Percentiles rank a stretch among this genome's conserved stretches.
phyloP scores from a whole-genome alignment of 2,329 filamentous ascomycete genomes.

The Parafenestella ontariensis region DNA sequence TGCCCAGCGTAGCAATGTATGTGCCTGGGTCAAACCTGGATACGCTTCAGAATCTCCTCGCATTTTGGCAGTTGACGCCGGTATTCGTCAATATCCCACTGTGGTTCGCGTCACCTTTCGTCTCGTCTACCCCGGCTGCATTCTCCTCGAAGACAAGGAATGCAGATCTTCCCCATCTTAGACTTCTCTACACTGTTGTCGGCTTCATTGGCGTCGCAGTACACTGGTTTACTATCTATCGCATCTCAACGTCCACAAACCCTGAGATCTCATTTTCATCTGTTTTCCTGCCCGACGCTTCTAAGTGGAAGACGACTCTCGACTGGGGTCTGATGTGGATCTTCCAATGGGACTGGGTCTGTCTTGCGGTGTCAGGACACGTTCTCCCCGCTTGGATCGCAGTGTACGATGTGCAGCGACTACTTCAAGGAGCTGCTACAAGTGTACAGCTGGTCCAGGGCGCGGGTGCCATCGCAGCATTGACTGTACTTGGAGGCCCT shows the following conservation, averaged over 20 bases:
- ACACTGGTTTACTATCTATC: constrained; percentile 19
- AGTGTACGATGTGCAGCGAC: constrained; percentile 18
- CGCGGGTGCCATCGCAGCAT: constrained; percentile 4
- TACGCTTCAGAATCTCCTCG: constrained; percentile 13
- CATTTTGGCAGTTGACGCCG: constrained; percentile 23
- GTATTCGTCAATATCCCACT: constrained; percentile 21
- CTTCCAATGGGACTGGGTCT: constrained; percentile 31
- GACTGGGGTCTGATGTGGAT: constrained; percentile 19
- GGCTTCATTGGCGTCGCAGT: constrained; percentile 9
- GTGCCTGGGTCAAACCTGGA: constrained; percentile 3
- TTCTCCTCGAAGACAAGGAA: constrained; percentile 9
- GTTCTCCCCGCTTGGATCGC: constrained; percentile 15
- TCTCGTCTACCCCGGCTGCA: constrained; percentile 1
- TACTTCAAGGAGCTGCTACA: constrained; percentile 12
- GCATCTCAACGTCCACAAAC: constrained; percentile 16
- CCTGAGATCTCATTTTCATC: constrained; percentile 11
- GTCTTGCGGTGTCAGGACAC: background rate
- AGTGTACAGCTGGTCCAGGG: constrained; percentile 14
- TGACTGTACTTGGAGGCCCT: constrained; percentile 18
- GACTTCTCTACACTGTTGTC: constrained; percentile 12
- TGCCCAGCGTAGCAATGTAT: constrained; percentile 20
- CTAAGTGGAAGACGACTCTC: constrained; percentile 11
- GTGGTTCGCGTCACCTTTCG: constrained; percentile 18
- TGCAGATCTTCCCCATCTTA: constrained; percentile 16
- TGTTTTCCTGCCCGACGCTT: constrained; percentile 18